phyloP scores from a whole-genome alignment of 106 monocot species.

The Dioscorea dumetorum region DNA sequence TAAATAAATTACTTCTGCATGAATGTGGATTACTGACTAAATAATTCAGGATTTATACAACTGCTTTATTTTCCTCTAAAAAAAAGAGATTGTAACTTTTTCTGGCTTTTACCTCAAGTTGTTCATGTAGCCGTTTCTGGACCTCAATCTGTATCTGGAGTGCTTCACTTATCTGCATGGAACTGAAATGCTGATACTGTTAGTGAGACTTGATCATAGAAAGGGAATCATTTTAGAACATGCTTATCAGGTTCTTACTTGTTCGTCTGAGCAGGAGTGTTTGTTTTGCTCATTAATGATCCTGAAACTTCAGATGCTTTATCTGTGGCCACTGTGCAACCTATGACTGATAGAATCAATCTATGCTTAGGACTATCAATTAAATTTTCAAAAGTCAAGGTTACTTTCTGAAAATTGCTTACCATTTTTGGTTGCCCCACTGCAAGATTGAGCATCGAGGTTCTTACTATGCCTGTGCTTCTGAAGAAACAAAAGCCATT shows the following conservation, averaged over 20 bases:
- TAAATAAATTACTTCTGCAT: no score
- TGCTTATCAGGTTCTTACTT: constrained; percentile 34
- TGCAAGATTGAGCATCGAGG: constrained; percentile 47
- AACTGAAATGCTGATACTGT: constrained; percentile 11
- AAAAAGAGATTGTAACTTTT: no score
- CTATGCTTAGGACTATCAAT: neutral
- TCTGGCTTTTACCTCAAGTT: constrained; percentile 54
- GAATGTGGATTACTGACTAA: no score
- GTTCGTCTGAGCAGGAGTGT: constrained; percentile 23
- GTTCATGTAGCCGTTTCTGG: constrained; percentile 67
- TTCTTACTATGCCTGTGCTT: constrained; percentile 80
- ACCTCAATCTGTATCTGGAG: constrained; percentile 85
- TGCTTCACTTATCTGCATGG: constrained; percentile 67
- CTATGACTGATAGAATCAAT: constrained; percentile 11
- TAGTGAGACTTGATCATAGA: no score
- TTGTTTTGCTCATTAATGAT: constrained; percentile 15
- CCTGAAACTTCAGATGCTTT: constrained; percentile 20
- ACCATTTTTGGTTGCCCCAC: constrained; percentile 40
- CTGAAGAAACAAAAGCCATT: constrained; percentile 20
- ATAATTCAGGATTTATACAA: no score
- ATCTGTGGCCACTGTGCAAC: constrained; percentile 15
- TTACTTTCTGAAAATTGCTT: neutral
- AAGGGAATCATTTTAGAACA: no score
- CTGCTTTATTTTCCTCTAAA: no score
- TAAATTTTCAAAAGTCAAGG: neutral